Conservation (phyloP, 2,329 filamentous ascomycete species). For the Celoporthe dispersa region DNA sequence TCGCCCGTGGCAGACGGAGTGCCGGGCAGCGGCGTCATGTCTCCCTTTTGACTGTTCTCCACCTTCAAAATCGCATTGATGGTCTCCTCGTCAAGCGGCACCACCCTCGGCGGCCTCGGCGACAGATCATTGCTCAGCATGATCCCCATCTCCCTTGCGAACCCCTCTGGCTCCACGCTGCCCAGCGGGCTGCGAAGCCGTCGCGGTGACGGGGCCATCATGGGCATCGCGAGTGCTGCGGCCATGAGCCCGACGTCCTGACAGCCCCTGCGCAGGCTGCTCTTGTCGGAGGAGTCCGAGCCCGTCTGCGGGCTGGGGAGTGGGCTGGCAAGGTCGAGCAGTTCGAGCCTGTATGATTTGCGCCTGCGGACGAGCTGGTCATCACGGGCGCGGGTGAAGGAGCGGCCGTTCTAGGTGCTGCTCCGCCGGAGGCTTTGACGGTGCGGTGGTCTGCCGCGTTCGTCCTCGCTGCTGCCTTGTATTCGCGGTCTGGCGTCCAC, state of each 20-base stretch:
- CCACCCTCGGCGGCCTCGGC: slow-evolving; percentile 16
- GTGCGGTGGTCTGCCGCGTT: not conserved
- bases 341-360: slow-evolving; percentile 1
- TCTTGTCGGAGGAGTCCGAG: not conserved
- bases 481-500: not conserved
- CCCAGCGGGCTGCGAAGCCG: not conserved
- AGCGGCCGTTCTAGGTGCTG: slow-evolving; percentile 17
- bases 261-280: not conserved
- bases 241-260: not conserved
- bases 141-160: slow-evolving; percentile 7
- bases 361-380: not conserved
- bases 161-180: not conserved
- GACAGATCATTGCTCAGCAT: slow-evolving; percentile 27
- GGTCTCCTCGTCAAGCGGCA: slow-evolving; percentile 13
- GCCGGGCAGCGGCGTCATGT: not conserved
- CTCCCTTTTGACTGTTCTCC: not conserved
- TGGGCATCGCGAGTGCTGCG: slow-evolving; percentile 12
- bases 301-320: not conserved
- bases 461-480: not conserved
- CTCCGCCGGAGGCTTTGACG: slow-evolving; percentile 10
- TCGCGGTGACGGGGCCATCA: not conserved
- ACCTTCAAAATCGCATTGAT: not conserved
- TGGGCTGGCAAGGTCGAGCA: not conserved
- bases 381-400: not conserved
- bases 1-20: not conserved